These are phyloP conservation scores for Zygoascus meyerae DNA, from an alignment of 1,139 yeast genomes.

Conservation along the genomic window DNA sequence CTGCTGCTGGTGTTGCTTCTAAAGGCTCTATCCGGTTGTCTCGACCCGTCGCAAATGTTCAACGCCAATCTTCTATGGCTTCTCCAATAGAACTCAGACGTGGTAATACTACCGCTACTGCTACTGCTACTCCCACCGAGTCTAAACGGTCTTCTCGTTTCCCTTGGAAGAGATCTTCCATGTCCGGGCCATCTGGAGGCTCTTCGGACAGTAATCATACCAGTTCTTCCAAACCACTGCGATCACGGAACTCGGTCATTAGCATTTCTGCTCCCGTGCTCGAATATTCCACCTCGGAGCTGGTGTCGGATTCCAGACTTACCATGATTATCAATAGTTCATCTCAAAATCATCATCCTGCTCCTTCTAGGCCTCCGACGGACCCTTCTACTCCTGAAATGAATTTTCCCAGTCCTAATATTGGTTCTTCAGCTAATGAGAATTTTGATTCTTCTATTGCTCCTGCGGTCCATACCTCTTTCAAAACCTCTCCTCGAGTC, in stretches of 20 bases:
- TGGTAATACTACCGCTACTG: background rate
- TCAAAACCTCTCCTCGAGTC: background rate
- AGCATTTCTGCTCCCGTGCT: slow-evolving; percentile 24
- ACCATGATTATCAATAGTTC: slow-evolving; percentile 7
- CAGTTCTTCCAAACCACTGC: background rate
- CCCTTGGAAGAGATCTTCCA: slow-evolving; percentile 9
- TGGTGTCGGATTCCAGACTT: slow-evolving; percentile 17
- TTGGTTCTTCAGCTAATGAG: background rate
- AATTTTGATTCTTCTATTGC: background rate
- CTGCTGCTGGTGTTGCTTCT: background rate
- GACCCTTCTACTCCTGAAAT: background rate
- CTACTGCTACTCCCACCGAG: background rate
- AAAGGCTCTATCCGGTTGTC: slow-evolving; percentile 3
- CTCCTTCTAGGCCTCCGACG: background rate
- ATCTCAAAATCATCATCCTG: background rate
- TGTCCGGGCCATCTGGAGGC: background rate
- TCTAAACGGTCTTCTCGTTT: slow-evolving; percentile 5
- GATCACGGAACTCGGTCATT: slow-evolving; percentile 10
- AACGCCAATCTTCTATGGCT: background rate
- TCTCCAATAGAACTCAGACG: slow-evolving; percentile 5
- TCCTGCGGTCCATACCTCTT: background rate
- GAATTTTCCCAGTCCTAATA: background rate
- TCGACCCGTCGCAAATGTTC: background rate
- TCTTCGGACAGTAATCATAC: background rate
- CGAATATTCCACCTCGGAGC: slow-evolving; percentile 24